Conservation (phyloP, 345 rosid genomes). For the Erucastrum elatum region DNA sequence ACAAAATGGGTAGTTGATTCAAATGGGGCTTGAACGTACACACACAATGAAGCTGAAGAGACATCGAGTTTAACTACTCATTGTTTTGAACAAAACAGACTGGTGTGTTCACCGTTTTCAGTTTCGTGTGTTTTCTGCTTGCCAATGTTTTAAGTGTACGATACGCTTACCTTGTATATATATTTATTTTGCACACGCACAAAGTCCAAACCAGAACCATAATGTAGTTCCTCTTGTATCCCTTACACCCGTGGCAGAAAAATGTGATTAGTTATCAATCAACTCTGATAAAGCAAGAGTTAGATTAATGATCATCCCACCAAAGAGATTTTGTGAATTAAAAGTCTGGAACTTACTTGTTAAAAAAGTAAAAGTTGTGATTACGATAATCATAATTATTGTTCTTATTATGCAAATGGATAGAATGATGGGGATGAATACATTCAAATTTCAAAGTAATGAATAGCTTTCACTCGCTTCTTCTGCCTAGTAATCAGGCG, state of each 20-base stretch:
- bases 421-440: background rate
- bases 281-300: background rate
- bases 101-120: background rate
- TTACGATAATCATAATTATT: background rate
- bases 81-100: background rate
- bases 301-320: background rate
- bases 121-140: background rate
- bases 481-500: constrained; percentile 3
- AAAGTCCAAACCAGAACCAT: constrained; percentile 4
- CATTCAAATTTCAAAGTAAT: background rate
- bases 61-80: background rate
- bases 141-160: constrained; percentile 12
- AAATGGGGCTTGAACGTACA: background rate
- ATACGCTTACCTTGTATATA: constrained; percentile 14
- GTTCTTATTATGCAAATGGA: background rate
- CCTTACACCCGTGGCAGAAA: background rate
- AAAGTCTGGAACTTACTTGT: background rate
- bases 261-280: background rate
- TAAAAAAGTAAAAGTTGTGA: background rate
- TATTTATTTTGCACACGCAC: background rate
- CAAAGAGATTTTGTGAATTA: background rate
- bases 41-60: constrained; percentile 6
- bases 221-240: background rate
- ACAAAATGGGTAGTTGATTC: constrained; percentile 41
- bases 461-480: background rate